phyloP scores from a whole-genome alignment of 2,329 filamentous ascomycete genomes.

The Microdochium trichocladiopsis region DNA sequence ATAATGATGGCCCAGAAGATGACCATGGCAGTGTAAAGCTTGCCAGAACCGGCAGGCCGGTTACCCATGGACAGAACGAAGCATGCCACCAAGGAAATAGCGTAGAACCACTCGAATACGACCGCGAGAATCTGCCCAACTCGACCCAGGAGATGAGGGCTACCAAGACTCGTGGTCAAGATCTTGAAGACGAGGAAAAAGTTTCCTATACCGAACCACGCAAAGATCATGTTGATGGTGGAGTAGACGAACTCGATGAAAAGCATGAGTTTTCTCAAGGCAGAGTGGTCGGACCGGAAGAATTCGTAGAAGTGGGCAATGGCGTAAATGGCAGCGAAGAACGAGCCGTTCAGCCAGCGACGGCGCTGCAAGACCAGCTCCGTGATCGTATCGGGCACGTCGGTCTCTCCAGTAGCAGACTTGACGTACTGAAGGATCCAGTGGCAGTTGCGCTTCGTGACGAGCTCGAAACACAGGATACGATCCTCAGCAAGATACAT shows the following conservation, averaged over 20 bases:
- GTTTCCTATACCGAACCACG: slow-evolving; percentile 97
- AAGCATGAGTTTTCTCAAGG: slow-evolving; percentile 82
- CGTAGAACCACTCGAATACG: slow-evolving; percentile 93
- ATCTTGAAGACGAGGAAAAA: slow-evolving; percentile 99
- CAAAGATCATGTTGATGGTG: slow-evolving; percentile 94
- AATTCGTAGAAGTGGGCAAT: slow-evolving; percentile 94
- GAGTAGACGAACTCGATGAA: slow-evolving; percentile 92
- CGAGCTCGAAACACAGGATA: slow-evolving; percentile 95
- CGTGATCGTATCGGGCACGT: slow-evolving; percentile 89
- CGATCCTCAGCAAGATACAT: slow-evolving; percentile 90
- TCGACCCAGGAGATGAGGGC: slow-evolving; percentile 61
- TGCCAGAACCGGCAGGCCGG: slow-evolving; percentile 86
- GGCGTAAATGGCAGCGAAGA: slow-evolving; percentile 95
- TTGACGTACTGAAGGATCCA: slow-evolving; percentile 99
- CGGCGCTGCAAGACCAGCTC: slow-evolving; percentile 93
- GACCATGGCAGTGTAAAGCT: slow-evolving; percentile 95
- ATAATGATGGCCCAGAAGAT: slow-evolving; percentile 97
- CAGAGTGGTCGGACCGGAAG: slow-evolving; percentile 85
- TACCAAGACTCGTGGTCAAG: slow-evolving; percentile 77
- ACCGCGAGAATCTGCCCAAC: slow-evolving; percentile 77
- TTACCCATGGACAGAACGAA: slow-evolving; percentile 95
- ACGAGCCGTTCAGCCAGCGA: slow-evolving; percentile 96
- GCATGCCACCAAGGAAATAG: slow-evolving; percentile 84
- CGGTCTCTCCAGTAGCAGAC: slow-evolving; percentile 91
- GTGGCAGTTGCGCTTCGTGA: slow-evolving; percentile 93